These are phyloP conservation scores for Coleophoma crateriformis DNA, from an alignment of 2,329 filamentous ascomycete genomes.

Conservation along the genomic window DNA sequence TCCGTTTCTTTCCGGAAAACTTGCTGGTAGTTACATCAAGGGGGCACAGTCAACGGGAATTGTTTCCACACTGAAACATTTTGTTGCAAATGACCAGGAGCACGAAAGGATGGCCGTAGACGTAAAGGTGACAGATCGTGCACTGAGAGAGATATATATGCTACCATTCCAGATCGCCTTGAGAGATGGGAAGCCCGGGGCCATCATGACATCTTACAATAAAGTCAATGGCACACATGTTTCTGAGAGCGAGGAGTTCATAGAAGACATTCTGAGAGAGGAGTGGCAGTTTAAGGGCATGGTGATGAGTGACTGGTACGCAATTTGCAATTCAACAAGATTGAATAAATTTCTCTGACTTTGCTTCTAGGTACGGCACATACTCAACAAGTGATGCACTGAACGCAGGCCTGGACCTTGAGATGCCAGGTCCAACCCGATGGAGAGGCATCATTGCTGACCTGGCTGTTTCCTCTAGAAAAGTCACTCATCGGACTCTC, in stretches of 20 bases:
- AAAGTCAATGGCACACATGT: slow-evolving; percentile 35
- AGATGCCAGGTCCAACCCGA: slow-evolving; percentile 50
- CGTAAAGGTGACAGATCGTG: slow-evolving; percentile 24
- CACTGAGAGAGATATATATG: slow-evolving; percentile 33
- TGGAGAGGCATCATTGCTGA: not conserved
- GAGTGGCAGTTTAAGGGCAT: slow-evolving; percentile 36
- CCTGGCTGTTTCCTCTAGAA: not conserved
- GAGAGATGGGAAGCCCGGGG: slow-evolving; percentile 31
- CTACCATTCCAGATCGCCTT: slow-evolving; percentile 35
- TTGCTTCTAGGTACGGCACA: slow-evolving; percentile 33
- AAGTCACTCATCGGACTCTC: not conserved
- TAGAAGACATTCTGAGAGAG: slow-evolving; percentile 29
- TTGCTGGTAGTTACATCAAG: slow-evolving; percentile 32
- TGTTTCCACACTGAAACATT: slow-evolving; percentile 35
- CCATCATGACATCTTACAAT: slow-evolving; percentile 38
- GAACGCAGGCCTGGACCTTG: slow-evolving; percentile 45
- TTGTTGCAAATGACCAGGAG: slow-evolving; percentile 34
- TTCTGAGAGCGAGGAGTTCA: slow-evolving; percentile 27
- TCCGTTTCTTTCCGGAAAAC: slow-evolving; percentile 34
- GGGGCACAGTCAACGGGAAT: slow-evolving; percentile 33
- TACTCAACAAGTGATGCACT: slow-evolving; percentile 44
- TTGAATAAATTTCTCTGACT: not conserved
- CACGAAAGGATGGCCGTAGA: slow-evolving; percentile 24
- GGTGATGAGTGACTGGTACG: slow-evolving; percentile 38
- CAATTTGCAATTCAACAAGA: slow-evolving; percentile 8